These are phyloP conservation scores for Hansenula sp. DNA, from an alignment of 1,139 yeast species.

Conservation along the genomic window DNA sequence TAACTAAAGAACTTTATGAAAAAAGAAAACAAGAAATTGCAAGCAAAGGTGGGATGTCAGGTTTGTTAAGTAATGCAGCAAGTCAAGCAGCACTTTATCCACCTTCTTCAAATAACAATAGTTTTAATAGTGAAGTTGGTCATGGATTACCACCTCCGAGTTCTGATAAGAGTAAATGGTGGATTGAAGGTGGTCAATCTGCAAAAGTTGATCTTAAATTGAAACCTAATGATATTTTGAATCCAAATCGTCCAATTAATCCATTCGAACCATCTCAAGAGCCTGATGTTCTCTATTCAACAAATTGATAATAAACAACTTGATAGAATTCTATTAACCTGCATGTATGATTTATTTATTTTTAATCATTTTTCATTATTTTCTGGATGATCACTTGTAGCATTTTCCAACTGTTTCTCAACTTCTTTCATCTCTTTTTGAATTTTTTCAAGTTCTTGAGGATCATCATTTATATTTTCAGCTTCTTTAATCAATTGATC, in stretches of 20 bases:
- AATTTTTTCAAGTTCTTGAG: conserved; percentile 1
- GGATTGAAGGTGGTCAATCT: conserved; percentile 77
- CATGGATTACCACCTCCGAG: conserved; percentile 81
- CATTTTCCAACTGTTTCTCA: not conserved
- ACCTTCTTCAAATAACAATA: conserved; percentile 3
- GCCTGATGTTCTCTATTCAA: conserved; percentile 30
- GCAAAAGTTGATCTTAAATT: conserved; percentile 53
- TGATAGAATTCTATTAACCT: no score
- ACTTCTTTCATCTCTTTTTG: not conserved
- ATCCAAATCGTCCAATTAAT: conserved; percentile 64
- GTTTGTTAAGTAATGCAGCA: conserved; percentile 4
- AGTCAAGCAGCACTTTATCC: not conserved
- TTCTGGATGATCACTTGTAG: not conserved
- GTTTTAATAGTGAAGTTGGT: conserved; percentile 19
- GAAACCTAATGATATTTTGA: conserved; percentile 43
- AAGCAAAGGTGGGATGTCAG: conserved; percentile 15
- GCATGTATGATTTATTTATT: not conserved
- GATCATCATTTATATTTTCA: conserved; percentile 5
- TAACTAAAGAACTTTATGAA: conserved; percentile 59
- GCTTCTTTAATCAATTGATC: conserved; percentile 39
- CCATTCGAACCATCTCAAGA: conserved; percentile 55
- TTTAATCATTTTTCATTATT: not conserved
- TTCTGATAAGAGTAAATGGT: conserved; percentile 81
- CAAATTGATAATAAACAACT: no score
- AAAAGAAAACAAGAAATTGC: conserved; percentile 35